Evolutionary conservation across 169 alveolate genomes (phyloP).

Genomic region (Babesia ovata): DNA sequence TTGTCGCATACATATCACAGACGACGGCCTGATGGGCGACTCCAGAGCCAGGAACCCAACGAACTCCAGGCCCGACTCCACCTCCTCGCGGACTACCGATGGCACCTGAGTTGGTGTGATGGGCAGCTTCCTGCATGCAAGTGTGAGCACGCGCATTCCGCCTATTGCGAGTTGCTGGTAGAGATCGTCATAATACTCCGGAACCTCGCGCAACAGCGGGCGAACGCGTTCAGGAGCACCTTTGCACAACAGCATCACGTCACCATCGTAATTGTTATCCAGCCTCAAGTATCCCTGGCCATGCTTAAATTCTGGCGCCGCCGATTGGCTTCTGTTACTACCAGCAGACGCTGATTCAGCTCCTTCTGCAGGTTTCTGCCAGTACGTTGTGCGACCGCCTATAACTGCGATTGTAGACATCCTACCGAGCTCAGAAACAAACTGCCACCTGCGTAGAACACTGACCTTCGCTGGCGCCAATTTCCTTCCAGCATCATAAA

Average conservation of each 20-base stretch:
- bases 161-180: conserved; percentile 81
- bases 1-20: conserved; percentile 84
- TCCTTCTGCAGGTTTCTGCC: neutral
- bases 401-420: conserved; percentile 69
- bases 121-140: conserved; percentile 72
- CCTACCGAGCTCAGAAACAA: conserved; percentile 85
- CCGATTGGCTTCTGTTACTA: neutral
- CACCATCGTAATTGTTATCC: conserved; percentile 24
- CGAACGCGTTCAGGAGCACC: conserved; percentile 96
- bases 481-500: neutral
- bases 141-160: conserved; percentile 87
- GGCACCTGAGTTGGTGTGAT: conserved; percentile 43
- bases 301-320: neutral
- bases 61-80: conserved; percentile 90
- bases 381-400: conserved; percentile 33
- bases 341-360: neutral
- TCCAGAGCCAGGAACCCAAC: conserved; percentile 93
- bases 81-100: conserved; percentile 79
- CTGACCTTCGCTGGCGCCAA: conserved; percentile 15
- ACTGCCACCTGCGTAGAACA: conserved; percentile 82
- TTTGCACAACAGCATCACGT: conserved; percentile 82
- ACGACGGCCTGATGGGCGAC: conserved; percentile 92
- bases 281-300: neutral
- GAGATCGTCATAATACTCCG: conserved; percentile 85
- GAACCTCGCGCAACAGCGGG: conserved; percentile 84